Evolutionary conservation across 805 yeast genomes (phyloP), one percentile per base, ranked within the genome.

Genomic region (Kazachstania martiniae): DNA sequence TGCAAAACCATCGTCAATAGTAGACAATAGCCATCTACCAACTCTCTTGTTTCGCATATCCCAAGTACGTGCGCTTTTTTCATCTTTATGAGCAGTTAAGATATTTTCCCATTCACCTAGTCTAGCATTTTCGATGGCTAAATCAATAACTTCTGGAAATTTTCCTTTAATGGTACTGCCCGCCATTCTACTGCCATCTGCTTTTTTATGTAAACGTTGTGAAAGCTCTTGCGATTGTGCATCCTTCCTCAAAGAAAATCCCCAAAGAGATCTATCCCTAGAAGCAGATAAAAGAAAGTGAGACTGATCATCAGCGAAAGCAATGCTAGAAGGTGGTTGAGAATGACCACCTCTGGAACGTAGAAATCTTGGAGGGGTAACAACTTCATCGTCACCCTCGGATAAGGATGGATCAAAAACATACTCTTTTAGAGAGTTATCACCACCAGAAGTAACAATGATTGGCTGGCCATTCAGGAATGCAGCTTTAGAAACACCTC

Each of bases 281-380:
- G 96, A 83, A 2, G 93, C 93, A 32, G 95, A 83, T 33, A 83
- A 66, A 8, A 93, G 51, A 56, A 75, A 83, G 58, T 93, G 98
- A 2, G 94, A 75, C 29, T 74, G 74, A 31, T 74, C 75, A 44
- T 81, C 80, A 4, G 93, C 83, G 57, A 91, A 91, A 16, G 64
- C 62, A 25, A 91, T 73, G 4, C 72, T 52, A 0, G 79, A 66
- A 3, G 97, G 93, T 3, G 98, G 94, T 19, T 82, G 79, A 4
- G 94, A 74, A 55, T 91, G 98, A n/a, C 99, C 99, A 47, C 96
- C 97, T 52, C 98, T 72, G 1, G 94, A 81, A 54, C 98, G 74
- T 47, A 93, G 65, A 38, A 77, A 74, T 50, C 98, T 77, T 27
- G 98, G 97, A 1, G 95, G 94, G 9, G 86, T 73, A 21, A 84